Evolutionary conservation across 352 stramenopile species (phyloP), one percentile per base, ranked within the genome.

Genomic region (Phytophthora citricola): DNA sequence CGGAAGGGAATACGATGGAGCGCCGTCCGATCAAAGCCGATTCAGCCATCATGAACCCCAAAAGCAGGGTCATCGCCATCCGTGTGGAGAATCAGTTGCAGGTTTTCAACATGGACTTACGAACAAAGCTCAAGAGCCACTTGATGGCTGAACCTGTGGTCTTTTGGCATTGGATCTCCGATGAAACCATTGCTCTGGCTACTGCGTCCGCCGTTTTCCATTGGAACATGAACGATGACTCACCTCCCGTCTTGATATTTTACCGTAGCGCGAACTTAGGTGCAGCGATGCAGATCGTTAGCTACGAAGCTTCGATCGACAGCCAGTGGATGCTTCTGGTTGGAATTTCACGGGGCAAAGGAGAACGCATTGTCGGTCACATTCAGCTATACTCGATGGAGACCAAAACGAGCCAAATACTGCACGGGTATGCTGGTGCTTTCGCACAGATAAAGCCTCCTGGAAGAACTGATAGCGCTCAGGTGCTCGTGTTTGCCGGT

Each of bases 31-130:
- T 99, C 69, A 98, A 98, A 66, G 98, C 97, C 5, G 98, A 99
- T 73, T 97, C 97, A n/a, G 97, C 98, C 49, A 98, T 99, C 62
- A 99, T 99, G 98, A 99, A 99, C 85, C 98, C 98, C n/a, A 84
- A 97, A 43, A 91, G 85, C 69, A 96, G 94, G 71, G 88, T 96
- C 14, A 96, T 96, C 61, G 88, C 88, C 20, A 51, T 96, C 55
- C 83, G 88, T 24, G 85, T 88, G 17, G 87, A 94, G 65, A 94
- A 94, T 66, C 96, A 97, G 73, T 90, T 99, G 66, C 98, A 99
- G 85, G 98, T 99, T 68, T 99, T 99, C 85, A 99, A 99, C 83
- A 94, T 99, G 63, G 97, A 99, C 68, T 85, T 98, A 15, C 97
- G 98, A 44, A 84, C 88, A 11, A 99, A 99, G 82, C 93, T 99